phyloP scores from a whole-genome alignment of 176 grass and related monocot genomes.

The Eragrostis curvula region DNA sequence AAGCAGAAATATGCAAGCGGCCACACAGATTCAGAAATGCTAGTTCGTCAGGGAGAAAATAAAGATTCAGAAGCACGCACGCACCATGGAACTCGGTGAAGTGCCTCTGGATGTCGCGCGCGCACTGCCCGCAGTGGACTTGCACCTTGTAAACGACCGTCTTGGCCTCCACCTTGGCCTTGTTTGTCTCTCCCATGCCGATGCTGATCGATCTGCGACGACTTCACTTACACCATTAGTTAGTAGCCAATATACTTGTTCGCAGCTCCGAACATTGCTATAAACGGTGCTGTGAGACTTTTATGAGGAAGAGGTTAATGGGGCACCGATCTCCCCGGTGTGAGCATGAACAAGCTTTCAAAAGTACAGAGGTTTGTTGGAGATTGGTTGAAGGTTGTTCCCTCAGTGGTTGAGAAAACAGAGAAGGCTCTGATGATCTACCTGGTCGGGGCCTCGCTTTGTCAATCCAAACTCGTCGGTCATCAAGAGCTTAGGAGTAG shows the following conservation, averaged over 20 bases:
- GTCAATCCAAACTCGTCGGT: constrained; percentile 42
- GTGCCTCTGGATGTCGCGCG: constrained; percentile 48
- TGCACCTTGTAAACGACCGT: constrained; percentile 73
- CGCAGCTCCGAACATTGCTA: not conserved
- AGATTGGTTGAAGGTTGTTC: constrained; percentile 77
- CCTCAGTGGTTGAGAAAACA: constrained; percentile 46
- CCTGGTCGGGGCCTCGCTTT: not conserved
- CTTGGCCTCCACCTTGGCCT: constrained; percentile 44
- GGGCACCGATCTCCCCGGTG: no score
- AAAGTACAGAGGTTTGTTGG: constrained; percentile 47
- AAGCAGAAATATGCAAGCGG: no score
- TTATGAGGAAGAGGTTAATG: not conserved
- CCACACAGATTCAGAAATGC: no score
- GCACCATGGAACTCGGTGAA: constrained; percentile 65
- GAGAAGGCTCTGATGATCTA: not conserved
- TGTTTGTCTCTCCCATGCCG: constrained; percentile 19
- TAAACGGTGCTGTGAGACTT: not conserved
- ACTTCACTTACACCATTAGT: not conserved
- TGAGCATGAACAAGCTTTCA: not conserved
- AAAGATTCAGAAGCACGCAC: not conserved
- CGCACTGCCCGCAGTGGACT: constrained; percentile 79
- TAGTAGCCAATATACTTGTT: not conserved
- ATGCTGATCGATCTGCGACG: not conserved
- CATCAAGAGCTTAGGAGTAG: not conserved
- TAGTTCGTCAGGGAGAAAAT: not conserved